Percentiles rank a stretch among this genome's conserved stretches.
phyloP scores from a whole-genome alignment of 805 yeast species.

The Deakozyma indianensis region DNA sequence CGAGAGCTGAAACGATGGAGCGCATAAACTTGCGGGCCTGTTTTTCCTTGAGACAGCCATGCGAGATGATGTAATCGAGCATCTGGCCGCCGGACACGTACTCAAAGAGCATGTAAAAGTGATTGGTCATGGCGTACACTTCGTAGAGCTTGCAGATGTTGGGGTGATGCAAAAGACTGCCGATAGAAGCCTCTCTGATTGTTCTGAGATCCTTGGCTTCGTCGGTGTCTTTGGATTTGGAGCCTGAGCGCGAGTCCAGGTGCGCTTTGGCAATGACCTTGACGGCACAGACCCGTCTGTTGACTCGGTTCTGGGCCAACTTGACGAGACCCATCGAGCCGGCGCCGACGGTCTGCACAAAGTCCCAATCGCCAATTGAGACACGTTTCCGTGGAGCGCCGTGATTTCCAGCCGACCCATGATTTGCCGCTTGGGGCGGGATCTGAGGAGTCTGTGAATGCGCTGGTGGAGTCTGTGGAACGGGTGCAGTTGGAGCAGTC shows the following conservation, averaged over 20 bases:
- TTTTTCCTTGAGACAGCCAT: slow-evolving; percentile 84
- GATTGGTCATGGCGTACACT: slow-evolving; percentile 92
- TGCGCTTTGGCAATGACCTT: slow-evolving; percentile 89
- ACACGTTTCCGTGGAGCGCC: slow-evolving; percentile 35
- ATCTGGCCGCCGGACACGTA: slow-evolving; percentile 95
- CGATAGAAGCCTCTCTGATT: slow-evolving; percentile 88
- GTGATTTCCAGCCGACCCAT: neutral
- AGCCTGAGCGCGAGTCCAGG: slow-evolving; percentile 42
- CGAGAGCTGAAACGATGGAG: slow-evolving; percentile 86
- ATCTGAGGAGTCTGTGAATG: neutral
- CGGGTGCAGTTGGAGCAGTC: neutral
- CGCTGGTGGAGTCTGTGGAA: neutral
- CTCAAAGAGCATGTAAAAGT: slow-evolving; percentile 92
- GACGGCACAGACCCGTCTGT: slow-evolving; percentile 64
- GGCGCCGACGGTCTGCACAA: slow-evolving; percentile 88
- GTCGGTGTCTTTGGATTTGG: slow-evolving; percentile 32
- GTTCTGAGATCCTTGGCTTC: slow-evolving; percentile 85
- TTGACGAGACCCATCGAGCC: slow-evolving; percentile 99
- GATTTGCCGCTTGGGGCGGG: neutral
- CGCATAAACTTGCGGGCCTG: slow-evolving; percentile 92
- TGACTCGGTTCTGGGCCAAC: slow-evolving; percentile 70
- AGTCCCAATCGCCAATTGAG: slow-evolving; percentile 94
- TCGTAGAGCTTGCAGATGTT: slow-evolving; percentile 85
- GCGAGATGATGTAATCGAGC: slow-evolving; percentile 92
- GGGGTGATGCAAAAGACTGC: slow-evolving; percentile 80